Percentiles rank a stretch among this genome's conserved stretches.
phyloP scores from a whole-genome alignment of 768 basidiomycete species.

The Ramaria rubella region DNA sequence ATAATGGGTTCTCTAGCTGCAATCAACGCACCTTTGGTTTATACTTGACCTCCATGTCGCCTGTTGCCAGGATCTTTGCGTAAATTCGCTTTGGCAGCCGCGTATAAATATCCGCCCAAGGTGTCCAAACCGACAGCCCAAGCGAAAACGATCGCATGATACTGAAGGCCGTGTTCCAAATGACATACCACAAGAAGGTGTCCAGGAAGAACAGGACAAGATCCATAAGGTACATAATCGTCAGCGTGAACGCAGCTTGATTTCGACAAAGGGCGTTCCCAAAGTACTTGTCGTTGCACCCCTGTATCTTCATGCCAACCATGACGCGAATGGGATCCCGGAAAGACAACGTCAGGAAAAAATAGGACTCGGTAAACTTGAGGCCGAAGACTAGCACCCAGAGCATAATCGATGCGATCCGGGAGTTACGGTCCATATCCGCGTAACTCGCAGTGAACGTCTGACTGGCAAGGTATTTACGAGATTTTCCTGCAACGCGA shows the following conservation, averaged over 20 bases:
- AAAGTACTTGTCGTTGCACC: slow-evolving; percentile 81
- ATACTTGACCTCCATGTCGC: slow-evolving; percentile 97
- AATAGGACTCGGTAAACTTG: slow-evolving; percentile 97
- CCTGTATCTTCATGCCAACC: slow-evolving; percentile 94
- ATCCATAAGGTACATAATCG: slow-evolving; percentile 99
- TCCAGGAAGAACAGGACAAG: slow-evolving; percentile 95
- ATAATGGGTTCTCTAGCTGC: not conserved
- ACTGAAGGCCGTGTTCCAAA: slow-evolving; percentile 95
- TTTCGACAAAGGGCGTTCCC: slow-evolving; percentile 80
- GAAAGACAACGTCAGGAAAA: slow-evolving; percentile 95
- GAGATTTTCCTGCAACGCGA: slow-evolving; percentile 87
- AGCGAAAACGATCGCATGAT: slow-evolving; percentile 83
- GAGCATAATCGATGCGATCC: slow-evolving; percentile 72
- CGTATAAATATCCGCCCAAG: slow-evolving; percentile 97
- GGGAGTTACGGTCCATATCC: slow-evolving; percentile 48
- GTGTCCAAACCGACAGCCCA: slow-evolving; percentile 97
- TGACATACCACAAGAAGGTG: slow-evolving; percentile 99
- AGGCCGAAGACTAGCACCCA: slow-evolving; percentile 95
- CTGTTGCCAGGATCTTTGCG: slow-evolving; percentile 87
- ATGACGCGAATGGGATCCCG: slow-evolving; percentile 88
- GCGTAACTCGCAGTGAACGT: slow-evolving; percentile 98
- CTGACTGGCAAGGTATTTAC: slow-evolving; percentile 97
- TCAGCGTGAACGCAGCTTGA: slow-evolving; percentile 90
- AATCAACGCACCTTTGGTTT: slow-evolving; percentile 85
- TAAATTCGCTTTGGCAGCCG: slow-evolving; percentile 95